phyloP scores from a whole-genome alignment of 2,329 filamentous ascomycete genomes.

The Basipetospora chlamydospora region DNA sequence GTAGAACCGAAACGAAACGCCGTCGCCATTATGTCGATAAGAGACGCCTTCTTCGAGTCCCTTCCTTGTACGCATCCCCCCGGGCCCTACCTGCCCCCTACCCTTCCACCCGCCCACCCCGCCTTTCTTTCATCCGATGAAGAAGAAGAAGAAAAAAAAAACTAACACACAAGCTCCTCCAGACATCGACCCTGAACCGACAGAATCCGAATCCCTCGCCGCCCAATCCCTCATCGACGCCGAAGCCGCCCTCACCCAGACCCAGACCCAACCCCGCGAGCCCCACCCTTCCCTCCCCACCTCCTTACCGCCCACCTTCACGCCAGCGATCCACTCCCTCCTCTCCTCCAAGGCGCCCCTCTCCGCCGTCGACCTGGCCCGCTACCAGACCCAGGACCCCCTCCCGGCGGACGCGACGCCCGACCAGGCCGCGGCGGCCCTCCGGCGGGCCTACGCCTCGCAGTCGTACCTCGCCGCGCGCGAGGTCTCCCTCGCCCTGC shows the following conservation, averaged over 20 bases:
- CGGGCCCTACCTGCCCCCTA: slow-evolving; percentile 9
- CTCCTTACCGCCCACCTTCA: slow-evolving; percentile 40
- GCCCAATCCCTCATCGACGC: slow-evolving; percentile 55
- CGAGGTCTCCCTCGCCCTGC: slow-evolving; percentile 47
- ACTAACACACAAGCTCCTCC: slow-evolving; percentile 9
- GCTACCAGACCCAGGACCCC: slow-evolving; percentile 66
- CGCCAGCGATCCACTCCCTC: slow-evolving; percentile 49
- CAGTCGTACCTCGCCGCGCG: slow-evolving; percentile 38
- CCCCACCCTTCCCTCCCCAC: slow-evolving; percentile 41
- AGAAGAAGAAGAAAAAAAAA: too few relatives aligned
- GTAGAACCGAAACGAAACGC: too few relatives aligned
- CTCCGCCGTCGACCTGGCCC: slow-evolving; percentile 54
- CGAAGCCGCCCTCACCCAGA: slow-evolving; percentile 43
- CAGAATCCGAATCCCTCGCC: slow-evolving; percentile 43
- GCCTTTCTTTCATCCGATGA: too few relatives aligned
- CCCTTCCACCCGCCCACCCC: too few relatives aligned
- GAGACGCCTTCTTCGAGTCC: slow-evolving; percentile 50
- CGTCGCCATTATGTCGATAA: slow-evolving; percentile 13
- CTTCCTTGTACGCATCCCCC: slow-evolving; percentile 52
- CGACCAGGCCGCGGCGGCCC: slow-evolving; percentile 39
- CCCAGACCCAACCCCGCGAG: too few relatives aligned
- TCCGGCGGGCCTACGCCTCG: slow-evolving; percentile 37
- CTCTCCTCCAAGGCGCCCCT: slow-evolving; percentile 43
- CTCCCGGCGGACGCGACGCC: slow-evolving; percentile 13
- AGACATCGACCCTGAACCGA: slow-evolving; percentile 73